A percentile compares a stretch with the other conserved stretches of the same genome.
These are phyloP conservation scores for Neltuma alba DNA, from an alignment of 306 rosid species.

Conservation along the genomic window DNA sequence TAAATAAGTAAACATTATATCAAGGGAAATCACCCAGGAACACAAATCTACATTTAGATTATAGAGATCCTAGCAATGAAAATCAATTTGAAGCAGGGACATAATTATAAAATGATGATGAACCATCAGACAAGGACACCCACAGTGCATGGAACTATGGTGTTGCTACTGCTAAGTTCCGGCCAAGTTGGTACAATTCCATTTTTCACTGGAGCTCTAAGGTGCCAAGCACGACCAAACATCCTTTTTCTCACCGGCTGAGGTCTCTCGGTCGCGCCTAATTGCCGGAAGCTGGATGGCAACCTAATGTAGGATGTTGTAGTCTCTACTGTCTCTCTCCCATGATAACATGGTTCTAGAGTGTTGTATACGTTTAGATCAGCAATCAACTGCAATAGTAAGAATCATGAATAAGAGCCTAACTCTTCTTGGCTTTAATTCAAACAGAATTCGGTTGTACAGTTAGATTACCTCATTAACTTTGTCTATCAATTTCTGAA, in stretches of 20 bases:
- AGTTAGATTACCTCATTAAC: constrained; percentile 61
- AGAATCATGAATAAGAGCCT: constrained; percentile 25
- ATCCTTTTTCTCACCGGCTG: constrained; percentile 86
- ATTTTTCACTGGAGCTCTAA: constrained; percentile 82
- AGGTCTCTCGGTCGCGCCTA: constrained; percentile 87
- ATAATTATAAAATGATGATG: constrained; percentile 16
- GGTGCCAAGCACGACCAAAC: constrained; percentile 98
- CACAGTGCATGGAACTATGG: constrained; percentile 77
- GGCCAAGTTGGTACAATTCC: constrained; percentile 94
- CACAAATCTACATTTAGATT: neutral
- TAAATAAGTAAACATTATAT: neutral
- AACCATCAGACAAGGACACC: constrained; percentile 40
- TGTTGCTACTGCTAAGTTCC: constrained; percentile 43
- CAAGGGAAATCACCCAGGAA: neutral
- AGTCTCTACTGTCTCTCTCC: constrained; percentile 39
- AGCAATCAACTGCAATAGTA: constrained; percentile 49
- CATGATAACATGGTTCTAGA: constrained; percentile 91
- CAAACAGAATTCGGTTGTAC: neutral
- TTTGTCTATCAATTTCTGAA: constrained; percentile 52
- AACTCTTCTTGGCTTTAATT: constrained; percentile 12
- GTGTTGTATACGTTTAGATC: constrained; percentile 75
- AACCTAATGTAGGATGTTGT: constrained; percentile 41
- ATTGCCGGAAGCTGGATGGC: constrained; percentile 68
- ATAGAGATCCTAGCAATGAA: neutral
- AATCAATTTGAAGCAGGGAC: constrained; percentile 4